A percentile compares a stretch with the other conserved stretches of the same genome.
phyloP scores from a whole-genome alignment of 768 basidiomycete genomes.

The Kondoa subrosea region DNA sequence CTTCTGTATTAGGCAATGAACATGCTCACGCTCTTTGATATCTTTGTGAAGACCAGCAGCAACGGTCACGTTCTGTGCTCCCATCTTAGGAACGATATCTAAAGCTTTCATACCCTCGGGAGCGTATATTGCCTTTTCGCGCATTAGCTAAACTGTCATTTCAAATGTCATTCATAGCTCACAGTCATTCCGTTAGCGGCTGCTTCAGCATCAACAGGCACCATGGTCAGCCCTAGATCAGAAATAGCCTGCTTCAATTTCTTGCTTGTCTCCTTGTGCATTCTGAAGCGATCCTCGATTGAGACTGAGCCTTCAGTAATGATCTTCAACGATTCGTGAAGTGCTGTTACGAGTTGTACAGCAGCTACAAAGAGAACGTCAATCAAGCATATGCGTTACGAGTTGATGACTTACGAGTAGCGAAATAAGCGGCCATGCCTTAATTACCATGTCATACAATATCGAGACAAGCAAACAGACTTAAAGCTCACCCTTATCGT shows the following conservation, averaged over 20 bases:
- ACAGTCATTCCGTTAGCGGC: slow-evolving; percentile 83
- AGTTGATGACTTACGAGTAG: too few species aligned
- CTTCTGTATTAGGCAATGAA: neutral
- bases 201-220: slow-evolving; percentile 46
- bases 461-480: neutral
- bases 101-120: slow-evolving; percentile 61
- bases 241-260: slow-evolving; percentile 52
- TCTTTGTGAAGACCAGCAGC: slow-evolving; percentile 73
- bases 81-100: slow-evolving; percentile 60
- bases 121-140: slow-evolving; percentile 52
- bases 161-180: neutral
- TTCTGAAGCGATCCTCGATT: slow-evolving; percentile 57
- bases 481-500: slow-evolving; percentile 15
- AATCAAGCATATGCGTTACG: neutral
- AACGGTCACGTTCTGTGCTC: slow-evolving; percentile 54
- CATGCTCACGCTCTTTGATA: slow-evolving; percentile 41
- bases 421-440: too few species aligned
- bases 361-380: slow-evolving; percentile 44
- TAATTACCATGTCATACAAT: slow-evolving; percentile 11
- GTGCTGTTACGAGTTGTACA: slow-evolving; percentile 83
- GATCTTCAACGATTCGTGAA: slow-evolving; percentile 56
- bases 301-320: slow-evolving; percentile 48
- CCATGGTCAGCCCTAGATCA: slow-evolving; percentile 53
- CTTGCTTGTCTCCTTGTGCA: slow-evolving; percentile 52
- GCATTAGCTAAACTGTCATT: neutral